Evolutionary conservation across 2,329 filamentous ascomycete species (phyloP).

Genomic region (Fusarium siculi): DNA sequence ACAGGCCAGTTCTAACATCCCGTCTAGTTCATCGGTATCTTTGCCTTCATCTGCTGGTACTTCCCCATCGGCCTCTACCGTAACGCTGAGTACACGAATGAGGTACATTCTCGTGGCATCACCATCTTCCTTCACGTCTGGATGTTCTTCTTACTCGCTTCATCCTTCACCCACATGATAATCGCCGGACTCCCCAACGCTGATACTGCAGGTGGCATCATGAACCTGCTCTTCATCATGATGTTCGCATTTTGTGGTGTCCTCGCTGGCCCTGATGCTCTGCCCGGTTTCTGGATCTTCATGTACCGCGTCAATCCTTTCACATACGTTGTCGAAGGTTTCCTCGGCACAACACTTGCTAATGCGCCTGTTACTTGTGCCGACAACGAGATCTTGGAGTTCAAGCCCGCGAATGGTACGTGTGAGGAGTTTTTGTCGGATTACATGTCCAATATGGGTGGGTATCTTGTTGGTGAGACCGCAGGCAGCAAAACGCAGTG

Average conservation of each 20-base stretch:
- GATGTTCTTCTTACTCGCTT: constrained; percentile 72
- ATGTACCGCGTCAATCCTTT: constrained; percentile 80
- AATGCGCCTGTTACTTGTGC: constrained; percentile 53
- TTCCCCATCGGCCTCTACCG: constrained; percentile 72
- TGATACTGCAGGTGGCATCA: constrained; percentile 72
- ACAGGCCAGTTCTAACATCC: not conserved
- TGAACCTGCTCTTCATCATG: constrained; percentile 71
- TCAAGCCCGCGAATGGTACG: not conserved
- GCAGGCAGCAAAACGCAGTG: constrained; percentile 48
- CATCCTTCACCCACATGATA: constrained; percentile 72
- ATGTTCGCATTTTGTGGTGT: constrained; percentile 72
- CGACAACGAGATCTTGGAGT: not conserved
- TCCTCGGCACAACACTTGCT: constrained; percentile 72
- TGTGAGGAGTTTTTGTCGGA: not conserved
- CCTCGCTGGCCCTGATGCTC: constrained; percentile 65
- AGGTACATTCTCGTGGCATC: constrained; percentile 61
- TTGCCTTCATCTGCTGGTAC: constrained; percentile 74
- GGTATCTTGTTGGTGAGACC: not conserved
- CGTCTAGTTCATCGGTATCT: constrained; percentile 46
- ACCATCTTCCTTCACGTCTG: constrained; percentile 72
- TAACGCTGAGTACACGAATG: constrained; percentile 64
- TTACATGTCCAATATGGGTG: constrained; percentile 1
- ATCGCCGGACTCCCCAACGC: constrained; percentile 72
- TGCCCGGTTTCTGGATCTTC: constrained; percentile 81
- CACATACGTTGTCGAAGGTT: constrained; percentile 76